phyloP scores from a whole-genome alignment of 768 basidiomycete species.

The Podaxis pistillaris region DNA sequence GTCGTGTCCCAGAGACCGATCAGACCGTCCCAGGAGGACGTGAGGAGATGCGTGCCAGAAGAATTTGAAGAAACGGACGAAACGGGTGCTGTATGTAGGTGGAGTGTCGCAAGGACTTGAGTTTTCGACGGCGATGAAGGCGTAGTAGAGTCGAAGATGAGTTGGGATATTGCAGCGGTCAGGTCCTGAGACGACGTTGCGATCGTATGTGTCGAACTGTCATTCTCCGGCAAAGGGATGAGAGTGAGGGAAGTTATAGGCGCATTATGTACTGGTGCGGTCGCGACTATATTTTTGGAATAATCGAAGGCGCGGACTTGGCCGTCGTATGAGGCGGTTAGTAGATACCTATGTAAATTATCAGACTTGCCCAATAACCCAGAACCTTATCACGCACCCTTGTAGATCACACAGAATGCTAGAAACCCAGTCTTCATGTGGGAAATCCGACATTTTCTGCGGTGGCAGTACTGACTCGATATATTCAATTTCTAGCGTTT shows the following conservation, averaged over 20 bases:
- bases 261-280: conserved; percentile 53
- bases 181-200: conserved; percentile 81
- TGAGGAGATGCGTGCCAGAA: conserved; percentile 66
- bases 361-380: neutral
- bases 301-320: conserved; percentile 72
- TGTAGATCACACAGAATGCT: conserved; percentile 61
- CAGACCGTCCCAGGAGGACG: conserved; percentile 84
- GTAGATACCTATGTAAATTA: conserved; percentile 50
- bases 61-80: conserved; percentile 63
- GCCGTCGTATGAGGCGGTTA: conserved; percentile 84
- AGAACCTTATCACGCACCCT: conserved; percentile 37
- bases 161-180: conserved; percentile 56
- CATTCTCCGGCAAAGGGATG: conserved; percentile 36
- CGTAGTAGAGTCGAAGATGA: conserved; percentile 22
- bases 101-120: conserved; percentile 64
- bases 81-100: conserved; percentile 80
- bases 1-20: conserved; percentile 79
- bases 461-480: conserved; percentile 88
- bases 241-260: conserved; percentile 67
- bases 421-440: conserved; percentile 95
- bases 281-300: conserved; percentile 53
- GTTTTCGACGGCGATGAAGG: conserved; percentile 21
- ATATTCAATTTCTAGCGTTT: conserved; percentile 90
- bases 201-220: conserved; percentile 37
- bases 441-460: conserved; percentile 71